Conservation (phyloP, 345 rosid genomes). For the Pistacia atlantica region DNA sequence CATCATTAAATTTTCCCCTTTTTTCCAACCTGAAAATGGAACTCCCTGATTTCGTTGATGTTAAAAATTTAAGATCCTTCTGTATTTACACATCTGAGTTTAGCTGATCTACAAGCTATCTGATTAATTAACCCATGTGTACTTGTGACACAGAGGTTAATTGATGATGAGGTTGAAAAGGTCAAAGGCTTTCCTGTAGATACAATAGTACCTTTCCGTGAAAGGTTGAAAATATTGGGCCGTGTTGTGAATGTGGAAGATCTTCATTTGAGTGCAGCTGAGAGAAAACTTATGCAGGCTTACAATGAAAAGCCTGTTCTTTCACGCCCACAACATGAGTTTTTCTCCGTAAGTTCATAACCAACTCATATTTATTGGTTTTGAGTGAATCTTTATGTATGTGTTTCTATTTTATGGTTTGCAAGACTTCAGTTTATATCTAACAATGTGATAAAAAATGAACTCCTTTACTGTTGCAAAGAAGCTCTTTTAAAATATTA, state of each 20-base stretch:
- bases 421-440: too few relatives aligned
- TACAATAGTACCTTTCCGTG: constrained; percentile 67
- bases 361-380: not conserved
- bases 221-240: constrained; percentile 92
- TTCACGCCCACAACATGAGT: constrained; percentile 95
- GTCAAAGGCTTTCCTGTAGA: constrained; percentile 89
- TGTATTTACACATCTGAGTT: not conserved
- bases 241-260: constrained; percentile 91
- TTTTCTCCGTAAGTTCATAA: constrained; percentile 51
- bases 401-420: too few relatives aligned
- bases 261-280: constrained; percentile 83
- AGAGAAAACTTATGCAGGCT: constrained; percentile 94
- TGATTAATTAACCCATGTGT: not conserved
- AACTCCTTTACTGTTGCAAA: not conserved
- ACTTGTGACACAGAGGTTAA: constrained; percentile 56
- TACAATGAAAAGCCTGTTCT: constrained; percentile 99
- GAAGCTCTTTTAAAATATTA: not conserved
- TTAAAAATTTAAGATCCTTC: constrained; percentile 6
- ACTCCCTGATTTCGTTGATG: not conserved
- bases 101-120: constrained; percentile 7
- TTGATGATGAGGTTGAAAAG: constrained; percentile 90
- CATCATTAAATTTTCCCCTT: not conserved
- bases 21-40: not conserved
- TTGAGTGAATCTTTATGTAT: not conserved
- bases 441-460: too few relatives aligned